Base-by-base conservation (phyloP, 176 grass and related monocot genomes). In the Tillandsia leiboldiana region DNA sequence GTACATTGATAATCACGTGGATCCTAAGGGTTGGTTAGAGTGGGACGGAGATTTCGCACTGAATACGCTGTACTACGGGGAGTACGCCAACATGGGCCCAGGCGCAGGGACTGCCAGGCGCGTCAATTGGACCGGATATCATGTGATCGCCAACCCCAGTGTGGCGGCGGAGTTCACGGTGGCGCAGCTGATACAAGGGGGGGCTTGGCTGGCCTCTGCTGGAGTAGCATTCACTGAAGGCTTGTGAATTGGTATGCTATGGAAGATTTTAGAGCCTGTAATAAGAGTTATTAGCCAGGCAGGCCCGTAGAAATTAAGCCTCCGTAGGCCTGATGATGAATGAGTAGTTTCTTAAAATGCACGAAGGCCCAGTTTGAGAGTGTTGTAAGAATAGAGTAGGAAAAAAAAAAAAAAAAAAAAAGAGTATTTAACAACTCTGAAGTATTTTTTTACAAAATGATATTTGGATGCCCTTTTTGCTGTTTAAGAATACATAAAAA, bases 11-110 rank as follows among this genome's bases (percentile, higher is more conserved):
- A 50, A 18, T 27, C 87, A 89, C 58, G 12, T 89, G 9, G 12
- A 82, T 51, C 24, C 82, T 26, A 72, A 42, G 26, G 87, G 87
- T 0, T 89, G 87, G 87, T 65, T 85, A 12, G 82, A 82, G 65
- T 85, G 87, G 87, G 54, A 79, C 53, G 87, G 79, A 1, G 82
- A 76, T 64, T 89, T 85, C 73, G 87, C 79, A 9, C 75, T 89
- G 66, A 14, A 1, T 13, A 89, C 79, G 9, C 70, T 89, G 23
- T 89, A 79, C 72, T 85, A 89, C 48, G 82, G 87, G 2, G 87
- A 89, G 74, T 89, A 77, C 65, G 50, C 48, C 42, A 89, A 89
- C 82, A 26, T 48, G 11, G 87, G 87, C 2, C 79, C 87, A 0
- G 87, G 79, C 0, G 87, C 83, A 42, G 68, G 63, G 62, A 85